Base-by-base conservation (phyloP, 1,139 yeast genomes). In the Debaryomycetaceae sp. region DNA sequence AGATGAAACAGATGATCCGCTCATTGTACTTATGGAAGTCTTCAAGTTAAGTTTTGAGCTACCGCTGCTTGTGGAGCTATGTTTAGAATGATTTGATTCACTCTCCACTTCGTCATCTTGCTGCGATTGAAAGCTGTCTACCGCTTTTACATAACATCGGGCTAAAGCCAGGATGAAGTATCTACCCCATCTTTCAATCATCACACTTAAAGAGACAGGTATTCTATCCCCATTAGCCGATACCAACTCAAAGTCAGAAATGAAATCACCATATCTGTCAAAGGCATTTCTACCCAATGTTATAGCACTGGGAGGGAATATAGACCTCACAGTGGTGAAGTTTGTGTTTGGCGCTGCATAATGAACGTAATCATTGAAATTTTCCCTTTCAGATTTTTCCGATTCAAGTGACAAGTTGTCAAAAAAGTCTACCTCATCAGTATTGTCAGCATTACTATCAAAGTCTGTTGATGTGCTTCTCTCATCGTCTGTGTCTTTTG, bases 161-260 rank as follows among this genome's bases (percentile, higher is more conserved):
- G 89, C 74, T 39, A 85, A 60, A 23, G 85, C 52, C 50, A 73
- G 73, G 48, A 82, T 82, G 57, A 86, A 86, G 52, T 78, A 83
- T 34, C 78, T 62, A 0, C 93, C 93, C 95, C 95, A 86, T 57
- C 93, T 69, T 54, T 82, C 84, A 52, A 85, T 69, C 43, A 86
- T 69, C 3, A 85, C 67, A 49, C 71, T 72, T 42, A 81, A 52
- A 0, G 90, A 83, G 2, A 83, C 81, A 0, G 85, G 81, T 11
- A 84, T 72, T 33, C 83, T 65, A 42, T 81, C 84, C 3, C 91
- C 91, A 55, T 80, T 86, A 14, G 78, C 71, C 1, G 87, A 76
- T 8, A 86, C 75, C 42, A 86, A 67, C 57, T 85, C 91, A 59
- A 86, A 82, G 62, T 86, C 95, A 0, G 89, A 76, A 7, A 85